Evolutionary conservation across 306 rosid species (phyloP).

Genomic region (Ammopiptanthus mongolicus): DNA sequence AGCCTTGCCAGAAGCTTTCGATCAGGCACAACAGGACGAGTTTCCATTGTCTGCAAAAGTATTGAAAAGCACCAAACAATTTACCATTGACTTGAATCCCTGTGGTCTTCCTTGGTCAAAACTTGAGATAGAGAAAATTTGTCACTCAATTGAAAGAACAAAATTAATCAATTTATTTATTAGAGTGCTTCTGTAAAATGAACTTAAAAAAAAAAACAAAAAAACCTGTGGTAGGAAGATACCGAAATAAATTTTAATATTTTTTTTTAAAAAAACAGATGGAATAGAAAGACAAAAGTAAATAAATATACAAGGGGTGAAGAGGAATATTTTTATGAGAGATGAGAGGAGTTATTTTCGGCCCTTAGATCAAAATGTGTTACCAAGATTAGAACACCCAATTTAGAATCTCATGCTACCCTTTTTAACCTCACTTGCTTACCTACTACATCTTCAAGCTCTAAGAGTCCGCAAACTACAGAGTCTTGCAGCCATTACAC

Average conservation of each 20-base stretch:
- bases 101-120: neutral
- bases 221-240: neutral
- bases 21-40: constrained; percentile 83
- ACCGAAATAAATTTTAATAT: neutral
- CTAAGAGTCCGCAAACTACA: too few relatives aligned
- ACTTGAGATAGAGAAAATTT: neutral
- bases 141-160: neutral
- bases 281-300: neutral
- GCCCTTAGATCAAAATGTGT: too few relatives aligned
- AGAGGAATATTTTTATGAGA: too few relatives aligned
- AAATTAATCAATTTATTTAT: neutral
- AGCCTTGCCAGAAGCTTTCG: constrained; percentile 92
- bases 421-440: too few relatives aligned
- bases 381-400: too few relatives aligned
- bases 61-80: constrained; percentile 14
- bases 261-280: too few relatives aligned
- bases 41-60: constrained; percentile 79
- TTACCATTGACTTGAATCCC: neutral
- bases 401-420: too few relatives aligned
- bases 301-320: neutral
- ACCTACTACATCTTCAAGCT: too few relatives aligned
- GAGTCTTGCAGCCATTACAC: too few relatives aligned
- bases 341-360: too few relatives aligned
- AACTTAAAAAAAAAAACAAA: neutral
- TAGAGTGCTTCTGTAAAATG: neutral